Conservation (phyloP, 768 basidiomycete genomes). For the Amanita thiersii region DNA sequence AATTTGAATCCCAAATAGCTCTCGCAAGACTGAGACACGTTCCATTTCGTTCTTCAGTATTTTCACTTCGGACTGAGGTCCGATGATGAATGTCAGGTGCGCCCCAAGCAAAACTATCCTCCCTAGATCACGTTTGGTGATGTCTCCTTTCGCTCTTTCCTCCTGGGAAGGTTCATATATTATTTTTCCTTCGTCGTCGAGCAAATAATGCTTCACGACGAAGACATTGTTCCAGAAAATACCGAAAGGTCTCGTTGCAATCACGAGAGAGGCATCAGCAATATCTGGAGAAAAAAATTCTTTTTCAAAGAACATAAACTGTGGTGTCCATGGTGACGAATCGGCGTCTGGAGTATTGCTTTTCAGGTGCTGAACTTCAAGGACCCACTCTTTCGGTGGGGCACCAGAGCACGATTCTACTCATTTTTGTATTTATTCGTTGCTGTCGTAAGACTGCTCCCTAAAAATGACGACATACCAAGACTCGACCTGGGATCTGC, state of each 20-base stretch:
- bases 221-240: conserved; percentile 20
- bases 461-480: neutral
- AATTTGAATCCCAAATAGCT: conserved; percentile 11
- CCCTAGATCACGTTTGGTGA: neutral
- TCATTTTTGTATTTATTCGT: neutral
- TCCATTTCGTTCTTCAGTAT: neutral
- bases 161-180: conserved; percentile 4
- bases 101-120: neutral
- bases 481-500: conserved; percentile 6
- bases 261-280: conserved; percentile 16
- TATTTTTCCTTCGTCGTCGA: conserved; percentile 15
- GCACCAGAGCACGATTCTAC: neutral
- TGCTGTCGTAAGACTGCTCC: too few species aligned
- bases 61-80: neutral
- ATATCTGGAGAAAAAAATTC: conserved; percentile 19
- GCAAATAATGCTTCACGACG: conserved; percentile 15
- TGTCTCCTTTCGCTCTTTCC: neutral
- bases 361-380: conserved; percentile 15
- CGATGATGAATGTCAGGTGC: neutral
- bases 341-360: neutral
- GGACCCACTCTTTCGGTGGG: conserved; percentile 8
- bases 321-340: conserved; percentile 15
- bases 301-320: conserved; percentile 21
- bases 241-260: conserved; percentile 13
- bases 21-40: conserved; percentile 6